A percentile compares a stretch with the other conserved stretches of the same genome.
These are phyloP conservation scores for Hypoxylon sp. DNA, from an alignment of 2,329 filamentous ascomycete genomes.

Conservation along the genomic window DNA sequence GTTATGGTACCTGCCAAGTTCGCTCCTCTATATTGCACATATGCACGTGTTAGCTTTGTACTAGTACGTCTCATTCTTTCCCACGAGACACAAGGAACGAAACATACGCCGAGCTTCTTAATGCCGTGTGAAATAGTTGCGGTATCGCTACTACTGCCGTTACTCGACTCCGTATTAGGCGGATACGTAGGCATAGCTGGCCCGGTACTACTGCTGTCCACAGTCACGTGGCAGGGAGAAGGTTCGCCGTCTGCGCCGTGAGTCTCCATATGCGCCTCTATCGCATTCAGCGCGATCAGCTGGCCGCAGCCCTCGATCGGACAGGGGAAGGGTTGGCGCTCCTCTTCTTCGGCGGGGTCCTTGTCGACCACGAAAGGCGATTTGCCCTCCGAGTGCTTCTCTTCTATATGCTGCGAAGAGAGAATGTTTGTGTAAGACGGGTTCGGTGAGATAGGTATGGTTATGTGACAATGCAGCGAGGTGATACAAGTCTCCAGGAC, in stretches of 20 bases:
- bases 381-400: slow-evolving; percentile 44
- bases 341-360: slow-evolving; percentile 9
- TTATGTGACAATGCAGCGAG: not conserved
- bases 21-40: slow-evolving; percentile 59
- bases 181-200: not conserved
- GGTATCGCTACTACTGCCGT: not conserved
- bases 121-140: slow-evolving; percentile 2
- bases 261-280: slow-evolving; percentile 70
- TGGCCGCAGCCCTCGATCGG: slow-evolving; percentile 70
- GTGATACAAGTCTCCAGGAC: not conserved
- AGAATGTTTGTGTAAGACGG: slow-evolving; percentile 6
- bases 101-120: slow-evolving; percentile 52
- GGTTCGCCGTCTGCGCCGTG: slow-evolving; percentile 65
- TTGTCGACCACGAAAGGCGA: slow-evolving; percentile 43
- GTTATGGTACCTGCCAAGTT: slow-evolving; percentile 78
- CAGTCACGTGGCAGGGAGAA: slow-evolving; percentile 52
- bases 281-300: slow-evolving; percentile 61
- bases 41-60: slow-evolving; percentile 13
- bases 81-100: not conserved
- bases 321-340: slow-evolving; percentile 55
- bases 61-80: not conserved
- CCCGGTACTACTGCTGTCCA: slow-evolving; percentile 1
- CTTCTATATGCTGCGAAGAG: slow-evolving; percentile 50
- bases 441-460: not conserved
- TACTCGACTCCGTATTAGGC: slow-evolving; percentile 1